Evolutionary conservation across 768 basidiomycete genomes (phyloP).

Genomic region (Stropharia rugosoannulata): DNA sequence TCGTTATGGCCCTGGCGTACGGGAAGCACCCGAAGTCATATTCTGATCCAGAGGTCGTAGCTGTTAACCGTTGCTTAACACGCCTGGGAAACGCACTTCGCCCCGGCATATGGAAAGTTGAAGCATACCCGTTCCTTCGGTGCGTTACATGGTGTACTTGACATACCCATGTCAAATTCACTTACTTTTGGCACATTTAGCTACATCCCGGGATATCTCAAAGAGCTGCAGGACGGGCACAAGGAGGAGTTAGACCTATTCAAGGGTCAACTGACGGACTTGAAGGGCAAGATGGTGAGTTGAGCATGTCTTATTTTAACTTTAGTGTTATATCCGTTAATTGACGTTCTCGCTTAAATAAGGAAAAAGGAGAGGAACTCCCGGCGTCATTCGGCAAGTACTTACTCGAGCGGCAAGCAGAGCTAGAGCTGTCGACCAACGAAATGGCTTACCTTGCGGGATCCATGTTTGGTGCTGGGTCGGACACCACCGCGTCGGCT

Average conservation of each 20-base stretch:
- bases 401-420: constrained; percentile 52
- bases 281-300: constrained; percentile 44
- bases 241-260: constrained; percentile 55
- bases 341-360: background rate
- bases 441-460: constrained; percentile 66
- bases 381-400: constrained; percentile 55
- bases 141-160: constrained; percentile 8
- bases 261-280: constrained; percentile 47
- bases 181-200: constrained; percentile 16
- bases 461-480: constrained; percentile 65
- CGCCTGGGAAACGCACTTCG: constrained; percentile 44
- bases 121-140: constrained; percentile 43
- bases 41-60: constrained; percentile 45
- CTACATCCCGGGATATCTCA: constrained; percentile 61
- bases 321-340: background rate
- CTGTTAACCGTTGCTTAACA: constrained; percentile 45
- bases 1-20: constrained; percentile 52
- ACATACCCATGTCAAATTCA: background rate
- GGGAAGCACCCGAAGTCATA: constrained; percentile 40
- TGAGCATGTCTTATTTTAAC: background rate
- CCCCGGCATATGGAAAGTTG: constrained; percentile 47
- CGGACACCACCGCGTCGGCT: constrained; percentile 63
- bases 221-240: constrained; percentile 57
- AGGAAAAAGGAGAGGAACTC: constrained; percentile 34
- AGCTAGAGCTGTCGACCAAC: constrained; percentile 52